A percentile compares a stretch with the other conserved stretches of the same genome.
Evolutionary conservation across 2,329 filamentous ascomycete genomes (phyloP).

Genomic region (Sclerotinia glacialis): DNA sequence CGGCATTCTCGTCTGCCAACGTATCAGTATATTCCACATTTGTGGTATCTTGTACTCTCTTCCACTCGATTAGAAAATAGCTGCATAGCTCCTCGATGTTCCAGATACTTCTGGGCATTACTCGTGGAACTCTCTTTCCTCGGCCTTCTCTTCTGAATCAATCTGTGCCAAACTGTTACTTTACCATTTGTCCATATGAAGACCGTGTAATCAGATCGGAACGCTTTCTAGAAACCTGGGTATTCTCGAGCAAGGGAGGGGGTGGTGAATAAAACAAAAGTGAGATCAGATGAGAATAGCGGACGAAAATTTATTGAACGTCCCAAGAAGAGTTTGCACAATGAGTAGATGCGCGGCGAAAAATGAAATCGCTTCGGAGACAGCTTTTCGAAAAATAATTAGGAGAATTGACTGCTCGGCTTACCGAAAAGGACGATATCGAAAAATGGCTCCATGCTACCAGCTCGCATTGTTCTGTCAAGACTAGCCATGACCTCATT

Average conservation of each 20-base stretch:
- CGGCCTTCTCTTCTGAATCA: neutral
- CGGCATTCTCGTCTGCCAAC: conserved; percentile 41
- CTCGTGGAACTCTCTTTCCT: too few relatives aligned
- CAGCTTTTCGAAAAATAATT: neutral
- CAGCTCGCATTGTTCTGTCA: conserved; percentile 51
- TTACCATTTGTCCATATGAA: neutral
- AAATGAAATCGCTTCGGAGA: neutral
- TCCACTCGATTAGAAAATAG: neutral
- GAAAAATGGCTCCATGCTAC: conserved; percentile 58
- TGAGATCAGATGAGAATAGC: neutral
- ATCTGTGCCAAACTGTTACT: neutral
- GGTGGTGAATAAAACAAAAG: neutral
- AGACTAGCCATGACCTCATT: conserved; percentile 55
- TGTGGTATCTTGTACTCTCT: neutral
- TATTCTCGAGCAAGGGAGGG: neutral
- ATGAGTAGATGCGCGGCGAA: neutral
- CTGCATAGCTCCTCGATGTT: neutral
- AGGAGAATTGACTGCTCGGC: neutral
- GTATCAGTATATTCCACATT: conserved; percentile 19
- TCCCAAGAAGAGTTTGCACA: neutral
- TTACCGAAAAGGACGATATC: conserved; percentile 59
- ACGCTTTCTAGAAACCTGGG: neutral
- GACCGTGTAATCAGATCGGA: neutral
- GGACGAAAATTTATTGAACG: neutral
- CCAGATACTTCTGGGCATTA: neutral